Evolutionary conservation across 495 filamentous ascomycete species (phyloP).

Genomic region (Talaromyces thailandensis): DNA sequence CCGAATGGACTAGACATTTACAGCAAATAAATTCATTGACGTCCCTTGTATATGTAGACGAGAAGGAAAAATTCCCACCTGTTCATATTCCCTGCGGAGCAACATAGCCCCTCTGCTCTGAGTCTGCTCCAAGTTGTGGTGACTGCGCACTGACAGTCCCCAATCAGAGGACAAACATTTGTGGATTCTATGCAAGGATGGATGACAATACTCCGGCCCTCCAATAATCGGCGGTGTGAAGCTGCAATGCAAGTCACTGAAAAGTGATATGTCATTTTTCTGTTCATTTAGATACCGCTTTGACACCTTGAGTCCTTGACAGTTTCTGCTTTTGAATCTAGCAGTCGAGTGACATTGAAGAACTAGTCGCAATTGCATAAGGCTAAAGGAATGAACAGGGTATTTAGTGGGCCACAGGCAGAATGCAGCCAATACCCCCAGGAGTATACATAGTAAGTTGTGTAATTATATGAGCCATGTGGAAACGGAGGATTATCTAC

Average conservation of each 20-base stretch:
- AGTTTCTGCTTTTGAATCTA: background rate
- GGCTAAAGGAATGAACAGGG: background rate
- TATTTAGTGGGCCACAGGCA: background rate
- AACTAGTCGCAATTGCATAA: background rate
- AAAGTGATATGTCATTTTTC: background rate
- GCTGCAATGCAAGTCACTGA: background rate
- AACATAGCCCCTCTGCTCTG: background rate
- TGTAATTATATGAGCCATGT: background rate
- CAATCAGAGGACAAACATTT: background rate
- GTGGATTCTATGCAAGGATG: background rate
- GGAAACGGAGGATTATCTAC: background rate
- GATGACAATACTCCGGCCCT: background rate
- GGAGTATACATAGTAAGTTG: no score
- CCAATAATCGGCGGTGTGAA: background rate
- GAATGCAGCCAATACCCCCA: background rate
- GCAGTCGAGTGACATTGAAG: background rate
- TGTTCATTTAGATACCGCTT: background rate
- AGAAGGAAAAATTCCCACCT: background rate
- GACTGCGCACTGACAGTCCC: background rate
- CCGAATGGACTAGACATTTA: background rate
- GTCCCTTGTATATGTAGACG: background rate
- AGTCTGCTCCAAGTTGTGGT: background rate
- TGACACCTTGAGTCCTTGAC: background rate
- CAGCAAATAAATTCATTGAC: background rate
- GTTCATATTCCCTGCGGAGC: background rate